Percentiles rank a stretch among this genome's conserved stretches.
Conservation (phyloP, 208 protist genomes). For the Angomonas deanei region DNA sequence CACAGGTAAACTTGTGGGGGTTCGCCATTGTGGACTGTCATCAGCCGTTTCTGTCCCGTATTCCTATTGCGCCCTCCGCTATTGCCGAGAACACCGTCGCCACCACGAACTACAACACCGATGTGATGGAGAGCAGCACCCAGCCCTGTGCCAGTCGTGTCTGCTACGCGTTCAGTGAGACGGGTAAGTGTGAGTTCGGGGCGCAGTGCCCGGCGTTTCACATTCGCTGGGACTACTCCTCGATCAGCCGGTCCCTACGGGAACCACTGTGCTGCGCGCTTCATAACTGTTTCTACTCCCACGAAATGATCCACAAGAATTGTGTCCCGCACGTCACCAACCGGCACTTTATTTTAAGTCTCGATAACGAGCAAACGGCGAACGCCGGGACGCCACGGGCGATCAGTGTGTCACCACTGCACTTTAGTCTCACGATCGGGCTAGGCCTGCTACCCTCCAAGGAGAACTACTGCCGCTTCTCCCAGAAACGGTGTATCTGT, state of each 20-base stretch:
- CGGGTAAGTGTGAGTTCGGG: conserved; percentile 22
- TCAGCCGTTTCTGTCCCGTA: conserved; percentile 35
- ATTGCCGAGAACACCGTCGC: conserved; percentile 32
- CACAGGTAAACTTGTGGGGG: conserved; percentile 33
- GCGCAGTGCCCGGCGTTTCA: conserved; percentile 35
- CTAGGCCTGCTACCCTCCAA: conserved; percentile 30
- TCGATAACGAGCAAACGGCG: conserved; percentile 22
- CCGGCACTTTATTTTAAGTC: conserved; percentile 23
- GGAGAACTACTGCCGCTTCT: conserved; percentile 22
- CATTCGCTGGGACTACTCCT: conserved; percentile 27
- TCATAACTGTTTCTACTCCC: conserved; percentile 59
- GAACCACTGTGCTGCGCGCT: conserved; percentile 39
- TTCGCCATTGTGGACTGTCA: conserved; percentile 45
- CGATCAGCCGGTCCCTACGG: conserved; percentile 22
- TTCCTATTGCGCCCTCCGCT: conserved; percentile 37
- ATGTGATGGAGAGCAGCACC: conserved; percentile 37
- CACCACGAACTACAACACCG: conserved; percentile 42
- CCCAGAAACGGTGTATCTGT: conserved; percentile 40
- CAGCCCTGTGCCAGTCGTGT: conserved; percentile 42
- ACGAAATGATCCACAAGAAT: conserved; percentile 35
- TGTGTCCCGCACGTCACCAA: conserved; percentile 27
- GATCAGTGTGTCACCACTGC: conserved; percentile 29
- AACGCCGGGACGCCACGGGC: conserved; percentile 17
- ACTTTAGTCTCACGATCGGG: conserved; percentile 37
- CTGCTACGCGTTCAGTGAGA: conserved; percentile 28